Evolutionary conservation across 2,329 filamentous ascomycete species (phyloP), one percentile per base, ranked within the genome.

Genomic region (Sporothrix globosa): DNA sequence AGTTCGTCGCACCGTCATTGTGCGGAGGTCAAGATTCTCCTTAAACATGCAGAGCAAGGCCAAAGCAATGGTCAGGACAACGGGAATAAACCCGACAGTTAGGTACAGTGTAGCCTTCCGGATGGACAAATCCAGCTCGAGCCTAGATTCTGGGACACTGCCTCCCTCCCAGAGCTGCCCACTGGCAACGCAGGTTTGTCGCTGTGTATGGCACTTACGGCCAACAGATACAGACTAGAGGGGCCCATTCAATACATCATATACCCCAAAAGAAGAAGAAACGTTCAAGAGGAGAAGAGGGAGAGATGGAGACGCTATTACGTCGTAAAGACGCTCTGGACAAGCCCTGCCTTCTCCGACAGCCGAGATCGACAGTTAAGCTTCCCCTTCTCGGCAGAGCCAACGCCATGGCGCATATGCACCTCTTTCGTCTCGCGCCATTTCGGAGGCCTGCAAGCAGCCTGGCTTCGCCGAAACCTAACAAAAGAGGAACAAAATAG

Each of bases 281-380:
- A 6, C 34, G 7, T 9, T 6, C 34, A 34, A 4, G 46, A 50
- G 30, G 44, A 50, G 41, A 44, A 27, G 39, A 44, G 11, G n/a
- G 7, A 24, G n/a, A 21, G 10, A 53, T 10, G 9, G 24, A 24
- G 34, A 11, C 6, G 17, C 10, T 24, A 39, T 17, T 19, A 46
- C 39, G n/a, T 11, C n/a, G n/a, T 46, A 61, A 46, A 19, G 19
- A 5, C 4, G 30, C 19, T 4, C 13, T 30, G 41, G 5, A 6
- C 50, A 7, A 30, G 24, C 24, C 44, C 61, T 30, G 27, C 24
- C 61, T 44, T 17, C 61, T n/a, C 61, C 44, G 46, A 27, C 61
- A 50, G n/a, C 39, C 61, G n/a, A 30, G 66, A 68, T 68, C 66
- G 66, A 68, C 66, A 58, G 21, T 27, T 44, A 46, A 67, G 65